Evolutionary conservation across 192 early-diverging fungal genomes (phyloP).

Genomic region (Coemansia sp.): DNA sequence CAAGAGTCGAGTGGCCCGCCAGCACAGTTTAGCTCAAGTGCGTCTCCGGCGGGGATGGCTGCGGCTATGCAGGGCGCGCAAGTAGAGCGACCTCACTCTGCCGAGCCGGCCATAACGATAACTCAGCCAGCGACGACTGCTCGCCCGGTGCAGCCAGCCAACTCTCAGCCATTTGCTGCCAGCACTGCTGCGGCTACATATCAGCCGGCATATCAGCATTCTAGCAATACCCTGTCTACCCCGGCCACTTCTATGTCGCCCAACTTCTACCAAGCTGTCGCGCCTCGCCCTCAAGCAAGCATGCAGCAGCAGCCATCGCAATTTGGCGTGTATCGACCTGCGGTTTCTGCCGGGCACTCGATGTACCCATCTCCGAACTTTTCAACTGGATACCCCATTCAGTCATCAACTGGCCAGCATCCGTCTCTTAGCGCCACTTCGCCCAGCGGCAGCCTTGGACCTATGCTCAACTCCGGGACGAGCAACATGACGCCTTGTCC

Average conservation of each 20-base stretch:
- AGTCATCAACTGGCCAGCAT: not conserved
- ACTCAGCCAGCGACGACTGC: not conserved
- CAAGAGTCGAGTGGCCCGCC: not conserved
- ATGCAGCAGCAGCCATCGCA: not conserved
- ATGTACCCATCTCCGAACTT: conserved; percentile 4
- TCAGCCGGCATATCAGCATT: conserved; percentile 1
- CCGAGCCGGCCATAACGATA: conserved; percentile 10
- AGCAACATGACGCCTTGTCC: not conserved
- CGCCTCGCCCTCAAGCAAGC: not conserved
- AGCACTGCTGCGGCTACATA: not conserved
- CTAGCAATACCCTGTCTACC: not conserved
- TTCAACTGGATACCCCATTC: not conserved
- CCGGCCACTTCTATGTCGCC: not conserved
- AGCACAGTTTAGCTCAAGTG: not conserved
- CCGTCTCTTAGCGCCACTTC: not conserved
- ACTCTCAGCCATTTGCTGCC: not conserved
- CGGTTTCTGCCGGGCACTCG: not conserved
- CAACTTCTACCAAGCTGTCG: not conserved
- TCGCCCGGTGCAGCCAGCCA: not conserved
- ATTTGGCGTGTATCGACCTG: not conserved
- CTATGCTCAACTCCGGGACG: not conserved
- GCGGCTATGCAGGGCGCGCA: not conserved
- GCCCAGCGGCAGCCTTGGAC: not conserved
- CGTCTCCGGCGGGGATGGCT: not conserved
- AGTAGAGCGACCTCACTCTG: conserved; percentile 34